A percentile compares a stretch with the other conserved stretches of the same genome.
phyloP scores from a whole-genome alignment of 2,329 filamentous ascomycete genomes.

The Fusarium sp. region DNA sequence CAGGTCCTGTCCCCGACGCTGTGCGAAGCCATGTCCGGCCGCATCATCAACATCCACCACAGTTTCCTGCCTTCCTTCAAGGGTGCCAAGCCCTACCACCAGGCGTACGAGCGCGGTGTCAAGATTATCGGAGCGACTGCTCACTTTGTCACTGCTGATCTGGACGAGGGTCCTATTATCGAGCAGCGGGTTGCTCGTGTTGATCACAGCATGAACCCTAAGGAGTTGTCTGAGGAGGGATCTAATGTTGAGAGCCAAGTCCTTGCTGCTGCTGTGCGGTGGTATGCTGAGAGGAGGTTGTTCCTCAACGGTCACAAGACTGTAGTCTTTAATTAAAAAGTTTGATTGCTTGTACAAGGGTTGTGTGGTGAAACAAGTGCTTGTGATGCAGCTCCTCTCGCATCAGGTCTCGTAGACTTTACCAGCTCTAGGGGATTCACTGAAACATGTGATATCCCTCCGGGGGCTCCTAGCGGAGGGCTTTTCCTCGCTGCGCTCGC shows the following conservation, averaged over 20 bases:
- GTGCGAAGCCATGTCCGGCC: constrained; percentile 81
- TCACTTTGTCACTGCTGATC: constrained; percentile 85
- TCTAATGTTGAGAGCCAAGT: constrained; percentile 88
- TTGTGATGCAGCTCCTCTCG: neutral
- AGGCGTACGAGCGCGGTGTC: constrained; percentile 85
- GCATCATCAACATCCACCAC: constrained; percentile 94
- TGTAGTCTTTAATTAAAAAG: constrained; percentile 70
- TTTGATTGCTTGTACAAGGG: neutral
- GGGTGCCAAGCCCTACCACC: constrained; percentile 88
- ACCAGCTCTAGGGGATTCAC: too few species aligned
- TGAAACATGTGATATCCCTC: neutral
- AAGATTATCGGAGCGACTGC: constrained; percentile 90
- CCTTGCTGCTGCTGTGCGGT: constrained; percentile 82
- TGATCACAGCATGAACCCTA: constrained; percentile 78
- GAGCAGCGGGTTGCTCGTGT: constrained; percentile 83
- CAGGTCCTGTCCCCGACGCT: constrained; percentile 80
- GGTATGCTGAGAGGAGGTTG: constrained; percentile 80
- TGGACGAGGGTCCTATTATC: constrained; percentile 89
- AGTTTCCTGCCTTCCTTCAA: constrained; percentile 88
- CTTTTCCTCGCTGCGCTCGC: neutral
- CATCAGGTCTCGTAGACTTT: too few species aligned
- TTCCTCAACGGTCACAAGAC: constrained; percentile 84
- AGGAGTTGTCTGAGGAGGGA: constrained; percentile 80
- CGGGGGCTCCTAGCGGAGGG: neutral
- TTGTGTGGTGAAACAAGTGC: neutral